Evolutionary conservation across 257 asterid species (phyloP).

Genomic region (Cruciata laevipes): DNA sequence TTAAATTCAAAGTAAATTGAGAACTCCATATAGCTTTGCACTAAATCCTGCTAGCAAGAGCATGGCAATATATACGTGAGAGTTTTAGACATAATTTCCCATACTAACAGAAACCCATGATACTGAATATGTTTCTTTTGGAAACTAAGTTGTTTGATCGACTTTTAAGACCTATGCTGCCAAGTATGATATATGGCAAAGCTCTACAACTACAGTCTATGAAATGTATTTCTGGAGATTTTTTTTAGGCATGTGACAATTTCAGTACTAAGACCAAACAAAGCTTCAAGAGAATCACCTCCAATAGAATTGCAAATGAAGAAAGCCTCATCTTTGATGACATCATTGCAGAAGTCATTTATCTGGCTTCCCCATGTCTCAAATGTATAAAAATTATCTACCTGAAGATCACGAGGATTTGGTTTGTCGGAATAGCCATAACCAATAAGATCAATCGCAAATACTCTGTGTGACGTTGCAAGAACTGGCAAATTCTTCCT

Average conservation of each 20-base stretch:
- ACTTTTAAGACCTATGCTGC: neutral
- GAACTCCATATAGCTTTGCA: neutral
- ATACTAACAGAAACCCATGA: neutral
- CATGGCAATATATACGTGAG: neutral
- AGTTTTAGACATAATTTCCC: neutral
- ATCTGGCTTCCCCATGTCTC: constrained; percentile 95
- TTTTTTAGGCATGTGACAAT: neutral
- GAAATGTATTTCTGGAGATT: neutral
- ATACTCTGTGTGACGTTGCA: constrained; percentile 73
- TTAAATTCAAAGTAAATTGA: neutral
- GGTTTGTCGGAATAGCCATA: constrained; percentile 98
- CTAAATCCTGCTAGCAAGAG: neutral
- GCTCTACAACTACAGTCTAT: neutral
- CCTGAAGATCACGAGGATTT: constrained; percentile 52
- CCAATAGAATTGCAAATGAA: constrained; percentile 93
- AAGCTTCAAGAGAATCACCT: constrained; percentile 36
- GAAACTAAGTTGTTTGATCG: neutral
- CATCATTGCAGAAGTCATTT: constrained; percentile 74
- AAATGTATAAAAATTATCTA: constrained; percentile 59
- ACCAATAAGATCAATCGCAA: constrained; percentile 90
- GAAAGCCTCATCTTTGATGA: constrained; percentile 63
- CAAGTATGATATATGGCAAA: neutral
- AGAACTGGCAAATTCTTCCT: constrained; percentile 85
- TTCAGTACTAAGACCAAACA: neutral
- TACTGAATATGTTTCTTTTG: neutral